Evolutionary conservation across 192 early-diverging fungal species (phyloP).

Genomic region (Coemansia aciculifera): DNA sequence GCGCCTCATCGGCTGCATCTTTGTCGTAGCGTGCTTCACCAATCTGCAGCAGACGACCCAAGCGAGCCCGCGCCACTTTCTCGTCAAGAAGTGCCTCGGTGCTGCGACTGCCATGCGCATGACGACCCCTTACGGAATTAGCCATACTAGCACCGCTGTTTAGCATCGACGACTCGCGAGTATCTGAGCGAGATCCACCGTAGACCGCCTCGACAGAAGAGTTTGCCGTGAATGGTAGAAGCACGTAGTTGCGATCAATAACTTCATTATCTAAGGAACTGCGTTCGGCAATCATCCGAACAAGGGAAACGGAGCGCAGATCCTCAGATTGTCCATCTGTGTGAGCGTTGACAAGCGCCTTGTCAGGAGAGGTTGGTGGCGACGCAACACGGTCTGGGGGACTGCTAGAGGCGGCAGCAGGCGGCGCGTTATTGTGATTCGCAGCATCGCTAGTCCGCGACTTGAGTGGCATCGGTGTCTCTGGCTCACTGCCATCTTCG

Average conservation of each 20-base stretch:
- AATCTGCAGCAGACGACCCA: slow-evolving; percentile 2
- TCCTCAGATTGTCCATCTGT: background rate
- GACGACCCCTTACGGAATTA: background rate
- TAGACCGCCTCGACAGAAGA: slow-evolving; percentile 53
- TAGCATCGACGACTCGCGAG: slow-evolving; percentile 16
- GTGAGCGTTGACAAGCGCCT: background rate
- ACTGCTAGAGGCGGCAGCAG: background rate
- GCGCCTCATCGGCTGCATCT: background rate
- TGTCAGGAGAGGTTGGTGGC: background rate
- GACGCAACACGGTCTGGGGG: background rate
- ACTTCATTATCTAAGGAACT: slow-evolving; percentile 1
- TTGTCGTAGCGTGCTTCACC: background rate
- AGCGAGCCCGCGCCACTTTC: background rate
- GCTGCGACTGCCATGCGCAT: slow-evolving; percentile 1
- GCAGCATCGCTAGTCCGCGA: background rate
- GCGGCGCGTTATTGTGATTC: background rate
- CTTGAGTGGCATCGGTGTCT: background rate
- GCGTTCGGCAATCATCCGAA: background rate
- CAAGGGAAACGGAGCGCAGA: slow-evolving; percentile 6
- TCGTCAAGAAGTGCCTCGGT: background rate
- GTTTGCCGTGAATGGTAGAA: slow-evolving; percentile 27
- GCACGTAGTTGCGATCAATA: slow-evolving; percentile 18
- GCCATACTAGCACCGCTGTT: slow-evolving; percentile 7
- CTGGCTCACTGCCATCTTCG: slow-evolving; percentile 11
- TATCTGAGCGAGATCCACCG: slow-evolving; percentile 41